These are phyloP conservation scores for Naganishia randhawae DNA, from an alignment of 768 basidiomycete species.

Conservation along the genomic window DNA sequence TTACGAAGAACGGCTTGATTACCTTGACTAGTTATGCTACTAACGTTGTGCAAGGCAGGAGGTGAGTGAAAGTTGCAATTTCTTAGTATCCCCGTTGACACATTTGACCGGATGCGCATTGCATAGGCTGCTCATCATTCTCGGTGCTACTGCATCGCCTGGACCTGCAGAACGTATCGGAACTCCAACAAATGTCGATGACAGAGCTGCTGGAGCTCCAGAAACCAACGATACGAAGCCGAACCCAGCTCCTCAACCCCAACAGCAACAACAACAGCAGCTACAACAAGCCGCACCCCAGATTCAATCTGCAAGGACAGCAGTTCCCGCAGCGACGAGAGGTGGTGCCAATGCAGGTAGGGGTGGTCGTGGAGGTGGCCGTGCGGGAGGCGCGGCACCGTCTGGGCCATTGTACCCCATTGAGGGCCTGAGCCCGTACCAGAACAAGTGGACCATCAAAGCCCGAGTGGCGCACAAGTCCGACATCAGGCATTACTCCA, in stretches of 20 bases:
- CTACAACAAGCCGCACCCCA: conserved; percentile 32
- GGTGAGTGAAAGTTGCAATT: conserved; percentile 55
- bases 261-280: conserved; percentile 22
- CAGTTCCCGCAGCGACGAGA: conserved; percentile 29
- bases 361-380: conserved; percentile 25
- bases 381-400: conserved; percentile 32
- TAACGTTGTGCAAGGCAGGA: conserved; percentile 77
- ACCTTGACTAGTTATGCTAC: conserved; percentile 71
- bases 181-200: conserved; percentile 11
- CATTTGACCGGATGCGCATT: neutral
- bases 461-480: conserved; percentile 84
- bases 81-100: neutral
- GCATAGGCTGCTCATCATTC: conserved; percentile 12
- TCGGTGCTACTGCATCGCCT: conserved; percentile 7
- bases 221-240: conserved; percentile 18
- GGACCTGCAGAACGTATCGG: conserved; percentile 20
- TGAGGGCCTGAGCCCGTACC: conserved; percentile 89
- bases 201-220: neutral
- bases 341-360: conserved; percentile 32
- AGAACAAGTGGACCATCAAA: conserved; percentile 98
- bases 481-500: conserved; percentile 85
- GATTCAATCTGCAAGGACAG: conserved; percentile 18
- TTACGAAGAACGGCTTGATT: conserved; percentile 67
- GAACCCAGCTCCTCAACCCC: conserved; percentile 17
- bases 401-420: conserved; percentile 67